phyloP scores from a whole-genome alignment of 2,329 filamentous ascomycete genomes.

The Didymella keratinophila region DNA sequence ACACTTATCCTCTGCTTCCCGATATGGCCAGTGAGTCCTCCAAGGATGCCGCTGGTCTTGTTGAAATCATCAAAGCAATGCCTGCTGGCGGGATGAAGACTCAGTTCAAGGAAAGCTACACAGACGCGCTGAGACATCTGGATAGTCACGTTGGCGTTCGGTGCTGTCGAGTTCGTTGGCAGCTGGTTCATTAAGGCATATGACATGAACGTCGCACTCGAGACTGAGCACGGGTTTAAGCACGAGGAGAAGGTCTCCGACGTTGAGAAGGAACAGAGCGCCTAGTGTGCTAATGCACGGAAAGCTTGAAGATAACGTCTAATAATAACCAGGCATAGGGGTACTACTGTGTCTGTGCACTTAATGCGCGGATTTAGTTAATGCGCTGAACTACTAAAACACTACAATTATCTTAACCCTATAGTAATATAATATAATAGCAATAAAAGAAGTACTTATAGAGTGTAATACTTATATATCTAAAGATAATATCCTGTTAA shows the following conservation, averaged over 20 bases:
- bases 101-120: slow-evolving; percentile 57
- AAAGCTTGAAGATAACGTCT: neutral
- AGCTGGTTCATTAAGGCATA: slow-evolving; percentile 61
- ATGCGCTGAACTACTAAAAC: too few species aligned
- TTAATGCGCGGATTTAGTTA: neutral
- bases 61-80: slow-evolving; percentile 66
- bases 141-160: slow-evolving; percentile 64
- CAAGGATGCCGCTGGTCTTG: slow-evolving; percentile 65
- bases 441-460: too few species aligned
- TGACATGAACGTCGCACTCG: slow-evolving; percentile 56
- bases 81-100: slow-evolving; percentile 56
- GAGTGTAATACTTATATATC: too few species aligned
- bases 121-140: slow-evolving; percentile 64
- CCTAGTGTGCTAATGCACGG: neutral
- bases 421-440: too few species aligned
- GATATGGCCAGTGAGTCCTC: slow-evolving; percentile 59
- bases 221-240: slow-evolving; percentile 59
- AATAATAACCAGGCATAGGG: neutral
- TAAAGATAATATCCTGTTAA: too few species aligned
- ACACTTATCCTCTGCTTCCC: slow-evolving; percentile 59
- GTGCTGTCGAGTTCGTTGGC: slow-evolving; percentile 59
- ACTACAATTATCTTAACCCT: too few species aligned
- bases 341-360: too few species aligned
- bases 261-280: slow-evolving; percentile 25
- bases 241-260: slow-evolving; percentile 46